Evolutionary conservation across 805 yeast species (phyloP), one percentile per base, ranked within the genome.

Genomic region (Wickerhamiella parazyma): DNA sequence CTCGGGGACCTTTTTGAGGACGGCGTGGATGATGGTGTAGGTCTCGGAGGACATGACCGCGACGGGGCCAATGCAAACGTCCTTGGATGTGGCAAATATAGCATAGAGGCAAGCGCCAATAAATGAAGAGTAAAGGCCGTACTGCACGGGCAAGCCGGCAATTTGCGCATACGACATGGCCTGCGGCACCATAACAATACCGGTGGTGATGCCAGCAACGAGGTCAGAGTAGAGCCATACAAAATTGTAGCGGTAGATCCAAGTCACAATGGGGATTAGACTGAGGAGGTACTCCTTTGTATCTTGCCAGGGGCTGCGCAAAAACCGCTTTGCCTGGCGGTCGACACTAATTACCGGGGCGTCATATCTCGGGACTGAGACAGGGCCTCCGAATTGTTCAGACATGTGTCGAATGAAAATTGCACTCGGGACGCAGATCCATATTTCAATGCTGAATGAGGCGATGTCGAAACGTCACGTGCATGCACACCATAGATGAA

Each of bases 21-120:
- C 91, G 40, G 68, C 66, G 21, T 75, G 70, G 44, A 87, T 70
- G 45, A 83, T 85, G 59, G 79, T 82, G 40, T 87, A 78, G 28
- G 83, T 85, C 59, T 85, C 87, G 51, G 76, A 61, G 12, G 94
- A 81, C 94, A 87, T 86, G 45, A 87, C 96, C 10, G 96, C 96
- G 29, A 87, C 96, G 9, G 96, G 96, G 21, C 96, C 96, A 54
- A 87, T 86, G 48, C 93, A 80, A 31, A 87, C 94, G 68, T 87
- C 96, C 62, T 87, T 87, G 19, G 94, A 81, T 11, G 96, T 87
- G 11, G 96, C 96, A 63, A 87, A 87, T 55, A 87, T 72, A 40
- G 94, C 80, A 61, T 87, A 87, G 42, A 81, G 74, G 56, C 85
- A 72, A 10, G 86, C 94, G 57, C 96, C 96, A 38, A 87, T 78